Base-by-base conservation (phyloP, 2,329 filamentous ascomycete species). In the Pseudogymnoascus sp. region DNA sequence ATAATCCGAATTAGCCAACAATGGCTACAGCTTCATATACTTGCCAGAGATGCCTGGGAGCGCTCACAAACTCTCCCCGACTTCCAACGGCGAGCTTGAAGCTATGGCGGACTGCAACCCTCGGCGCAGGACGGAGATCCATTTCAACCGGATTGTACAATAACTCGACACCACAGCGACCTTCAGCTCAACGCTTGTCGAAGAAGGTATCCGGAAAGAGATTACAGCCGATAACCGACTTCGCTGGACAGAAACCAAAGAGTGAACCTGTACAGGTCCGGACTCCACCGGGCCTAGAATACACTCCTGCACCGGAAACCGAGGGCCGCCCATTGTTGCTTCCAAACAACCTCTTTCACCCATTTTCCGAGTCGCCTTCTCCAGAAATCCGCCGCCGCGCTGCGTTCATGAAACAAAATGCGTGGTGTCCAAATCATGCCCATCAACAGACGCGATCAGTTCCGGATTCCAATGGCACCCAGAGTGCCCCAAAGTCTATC, bases 391-490 rank as follows among this genome's bases (percentile, higher is more conserved):
- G 93, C 70, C 86, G 87, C 70, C 87, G 95, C 69, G 95, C 93
- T 28, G 90, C 89, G 9, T 96, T 91, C 72, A 97, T 97, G 78
- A 90, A 88, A 74, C 89, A 96, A 72, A 91, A 97, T 79, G 93
- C 93, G 13, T 90, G 91, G 76, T 99, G 95, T 73, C 91, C 95
- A 26, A 95, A 99, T 72, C 91, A 91, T 5, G 86, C 89, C 63
- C 95, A 99, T 75, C 86, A 87, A 69, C 84, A 87, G 63, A 93
- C 90, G 2, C 85, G 89, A 67, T 74, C 87, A 4, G 83, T 90
- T 0, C 82, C 82, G 62, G 86, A 86, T 35, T 82, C 86, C 1
- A 78, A 85, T 65, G 86, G 89, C 68, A 79, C 83, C 10, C 87
- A 90, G 73, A 81, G 81, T 35, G 78, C 80, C 66, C 86, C 87